Base-by-base conservation (phyloP, 306 rosid species). In the Adenanthera pavonina region DNA sequence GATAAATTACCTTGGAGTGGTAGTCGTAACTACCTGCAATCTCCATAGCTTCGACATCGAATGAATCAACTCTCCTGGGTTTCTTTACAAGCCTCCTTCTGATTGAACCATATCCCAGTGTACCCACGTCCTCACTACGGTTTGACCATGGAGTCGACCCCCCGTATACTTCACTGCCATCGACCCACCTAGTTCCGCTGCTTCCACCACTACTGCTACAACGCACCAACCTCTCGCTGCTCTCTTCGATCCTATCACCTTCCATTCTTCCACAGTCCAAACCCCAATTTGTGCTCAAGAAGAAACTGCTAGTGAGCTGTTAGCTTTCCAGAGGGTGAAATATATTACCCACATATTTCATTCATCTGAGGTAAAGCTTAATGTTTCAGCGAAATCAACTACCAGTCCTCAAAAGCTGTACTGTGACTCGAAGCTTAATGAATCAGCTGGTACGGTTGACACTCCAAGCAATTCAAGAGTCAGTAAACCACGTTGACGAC, bases 21-120 rank as follows among this genome's bases (percentile, higher is more conserved):
- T 90, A 90, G 75, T 43, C 71, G 46, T 85, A 88, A 71, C 68
- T 78, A 49, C 90, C 98, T 74, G 94, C 87, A 87, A 95, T 89
- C 84, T 90, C 90, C 94, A 95, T 86, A 73, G 99, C 95, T 83
- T 95, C 98, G 74, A 92, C 94, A 82, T 93, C 98, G 86, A 95
- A 89, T 33, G 98, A 95, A 76, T 93, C 97, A 83, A 87, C 92
- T 67, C 98, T 87, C 84, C 70, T 93, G 78, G 99, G 91, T 87
- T 85, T 93, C 91, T 95, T 93, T 14, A 79, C 73, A 59, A 95
- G 91, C 84, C 98, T 92, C 84, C 96, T 89, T 67, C 98, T 90
- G 34, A 92, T 36, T 81, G 94, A 76, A 54, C 91, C 98, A 84
- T 78, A 87, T 81, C 88, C 92, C 80, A 88, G 89, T 73, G 81